A percentile compares a stretch with the other conserved stretches of the same genome.
Evolutionary conservation across 2,329 filamentous ascomycete genomes (phyloP).

Genomic region (Pleomassaria siparia): DNA sequence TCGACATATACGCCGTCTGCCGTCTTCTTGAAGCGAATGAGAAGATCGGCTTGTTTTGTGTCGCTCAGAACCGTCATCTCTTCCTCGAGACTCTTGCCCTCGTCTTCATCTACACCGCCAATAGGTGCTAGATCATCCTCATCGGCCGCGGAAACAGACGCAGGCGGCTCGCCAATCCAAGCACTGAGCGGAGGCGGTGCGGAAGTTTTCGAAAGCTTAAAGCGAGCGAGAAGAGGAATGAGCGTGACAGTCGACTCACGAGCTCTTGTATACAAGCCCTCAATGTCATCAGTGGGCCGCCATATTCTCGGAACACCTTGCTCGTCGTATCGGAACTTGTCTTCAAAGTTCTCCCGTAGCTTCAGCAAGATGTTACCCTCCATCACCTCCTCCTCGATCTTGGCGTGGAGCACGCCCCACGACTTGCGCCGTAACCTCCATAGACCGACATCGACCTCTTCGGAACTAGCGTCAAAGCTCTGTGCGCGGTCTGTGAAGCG

Average conservation of each 20-base stretch:
- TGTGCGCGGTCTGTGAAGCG: conserved; percentile 86
- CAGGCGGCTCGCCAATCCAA: conserved; percentile 80
- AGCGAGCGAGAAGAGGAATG: conserved; percentile 84
- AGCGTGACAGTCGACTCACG: conserved; percentile 89
- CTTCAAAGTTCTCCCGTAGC: conserved; percentile 96
- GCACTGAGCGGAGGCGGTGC: conserved; percentile 77
- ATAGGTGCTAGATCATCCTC: conserved; percentile 89
- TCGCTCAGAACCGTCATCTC: conserved; percentile 95
- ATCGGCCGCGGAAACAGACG: conserved; percentile 74
- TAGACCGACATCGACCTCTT: conserved; percentile 87
- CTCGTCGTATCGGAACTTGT: conserved; percentile 98
- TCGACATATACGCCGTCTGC: conserved; percentile 98
- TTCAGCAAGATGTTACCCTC: conserved; percentile 95
- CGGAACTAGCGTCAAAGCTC: conserved; percentile 88
- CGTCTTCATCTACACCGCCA: conserved; percentile 90
- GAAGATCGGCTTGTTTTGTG: conserved; percentile 85
- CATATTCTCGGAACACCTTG: conserved; percentile 93
- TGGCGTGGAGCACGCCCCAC: conserved; percentile 85
- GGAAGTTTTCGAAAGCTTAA: conserved; percentile 74
- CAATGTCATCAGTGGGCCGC: conserved; percentile 95
- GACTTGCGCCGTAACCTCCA: conserved; percentile 93
- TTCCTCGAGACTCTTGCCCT: conserved; percentile 91
- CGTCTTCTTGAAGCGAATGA: conserved; percentile 95
- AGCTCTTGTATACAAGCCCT: conserved; percentile 89
- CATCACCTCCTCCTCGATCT: conserved; percentile 96